Conservation (phyloP, 208 protist species). For the Leishmania braziliensis region DNA sequence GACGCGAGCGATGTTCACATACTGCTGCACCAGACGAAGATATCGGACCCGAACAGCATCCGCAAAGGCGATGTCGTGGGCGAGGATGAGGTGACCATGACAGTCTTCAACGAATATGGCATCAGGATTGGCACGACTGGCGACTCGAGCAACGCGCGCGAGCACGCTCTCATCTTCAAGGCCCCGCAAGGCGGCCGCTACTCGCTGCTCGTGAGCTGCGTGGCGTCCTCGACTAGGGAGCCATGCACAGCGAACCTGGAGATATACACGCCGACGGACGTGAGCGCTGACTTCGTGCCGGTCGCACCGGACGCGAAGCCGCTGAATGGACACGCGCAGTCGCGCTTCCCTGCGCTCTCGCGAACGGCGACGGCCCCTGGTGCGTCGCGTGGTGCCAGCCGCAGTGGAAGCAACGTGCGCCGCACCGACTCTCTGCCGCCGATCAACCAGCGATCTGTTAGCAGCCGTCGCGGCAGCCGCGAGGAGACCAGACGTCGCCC, state of each 20-base stretch:
- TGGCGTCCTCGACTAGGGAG: slow-evolving; percentile 22
- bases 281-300: slow-evolving; percentile 54
- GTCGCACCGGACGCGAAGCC: slow-evolving; percentile 64
- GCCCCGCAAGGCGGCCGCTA: slow-evolving; percentile 71
- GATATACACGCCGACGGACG: slow-evolving; percentile 59
- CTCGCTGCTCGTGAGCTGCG: slow-evolving; percentile 53
- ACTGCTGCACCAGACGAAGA: slow-evolving; percentile 69
- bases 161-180: slow-evolving; percentile 78
- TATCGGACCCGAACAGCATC: slow-evolving; percentile 37
- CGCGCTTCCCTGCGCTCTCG: slow-evolving; percentile 59
- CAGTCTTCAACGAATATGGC: slow-evolving; percentile 75
- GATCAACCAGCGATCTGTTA: slow-evolving; percentile 38
- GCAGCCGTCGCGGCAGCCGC: slow-evolving; percentile 40
- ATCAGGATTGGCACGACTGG: slow-evolving; percentile 65
- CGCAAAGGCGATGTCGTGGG: slow-evolving; percentile 58
- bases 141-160: slow-evolving; percentile 62
- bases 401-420: slow-evolving; percentile 40
- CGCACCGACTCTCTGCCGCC: slow-evolving; percentile 58
- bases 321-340: slow-evolving; percentile 41
- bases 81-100: slow-evolving; percentile 58
- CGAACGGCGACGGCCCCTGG: slow-evolving; percentile 58
- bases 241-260: slow-evolving; percentile 52
- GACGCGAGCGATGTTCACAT: slow-evolving; percentile 82
- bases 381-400: slow-evolving; percentile 42
- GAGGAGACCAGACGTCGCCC: slow-evolving; percentile 17